Percentiles rank a stretch among this genome's conserved stretches.
Conservation (phyloP, 2,329 filamentous ascomycete species). For the Didymella sp. region DNA sequence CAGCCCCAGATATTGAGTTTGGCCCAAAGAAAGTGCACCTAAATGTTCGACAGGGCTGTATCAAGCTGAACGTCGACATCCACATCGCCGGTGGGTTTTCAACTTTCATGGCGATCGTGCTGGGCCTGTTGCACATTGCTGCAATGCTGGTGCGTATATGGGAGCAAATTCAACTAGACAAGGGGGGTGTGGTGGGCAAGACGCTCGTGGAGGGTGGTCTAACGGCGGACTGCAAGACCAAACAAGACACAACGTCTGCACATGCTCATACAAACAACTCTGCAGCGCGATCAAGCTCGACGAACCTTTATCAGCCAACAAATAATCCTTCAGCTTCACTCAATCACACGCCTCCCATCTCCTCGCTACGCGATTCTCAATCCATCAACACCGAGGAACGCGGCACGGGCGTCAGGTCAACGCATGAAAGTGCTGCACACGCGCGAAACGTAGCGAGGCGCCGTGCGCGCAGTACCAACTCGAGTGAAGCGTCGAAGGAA, state of each 20-base stretch:
- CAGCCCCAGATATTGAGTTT: not conserved
- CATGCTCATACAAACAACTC: no score
- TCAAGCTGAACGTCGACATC: conserved; percentile 11
- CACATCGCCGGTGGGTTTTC: conserved; percentile 12
- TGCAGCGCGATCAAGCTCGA: no score
- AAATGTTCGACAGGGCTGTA: conserved; percentile 1
- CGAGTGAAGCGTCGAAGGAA: not conserved
- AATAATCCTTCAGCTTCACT: not conserved
- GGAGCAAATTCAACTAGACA: not conserved
- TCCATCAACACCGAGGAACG: conserved; percentile 5
- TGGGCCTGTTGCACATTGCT: conserved; percentile 2
- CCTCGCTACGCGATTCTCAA: no score
- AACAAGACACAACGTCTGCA: not conserved
- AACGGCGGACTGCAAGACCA: not conserved
- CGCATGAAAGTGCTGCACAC: not conserved
- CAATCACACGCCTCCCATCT: not conserved
- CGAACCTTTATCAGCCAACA: no score
- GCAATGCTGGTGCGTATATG: not conserved
- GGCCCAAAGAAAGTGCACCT: not conserved
- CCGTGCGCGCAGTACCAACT: not conserved
- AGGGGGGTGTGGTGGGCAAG: not conserved
- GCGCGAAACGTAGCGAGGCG: not conserved
- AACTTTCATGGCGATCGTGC: conserved; percentile 10
- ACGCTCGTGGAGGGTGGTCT: no score
- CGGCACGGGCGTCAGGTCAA: not conserved